phyloP scores from a whole-genome alignment of 108 stramenopile genomes.

The Epipyxis sp. region DNA sequence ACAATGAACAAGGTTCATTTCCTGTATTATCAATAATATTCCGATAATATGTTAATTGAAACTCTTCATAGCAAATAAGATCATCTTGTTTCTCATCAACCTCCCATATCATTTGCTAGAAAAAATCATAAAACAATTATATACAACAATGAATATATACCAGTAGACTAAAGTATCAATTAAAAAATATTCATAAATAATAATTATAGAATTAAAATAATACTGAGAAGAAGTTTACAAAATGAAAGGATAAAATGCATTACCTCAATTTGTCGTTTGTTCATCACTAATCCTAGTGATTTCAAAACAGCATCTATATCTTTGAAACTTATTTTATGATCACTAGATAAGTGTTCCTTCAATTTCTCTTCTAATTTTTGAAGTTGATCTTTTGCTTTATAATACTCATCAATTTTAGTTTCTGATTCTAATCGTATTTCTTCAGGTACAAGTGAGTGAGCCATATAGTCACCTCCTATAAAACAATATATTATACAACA shows the following conservation, averaged over 20 bases:
- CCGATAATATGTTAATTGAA: constrained; percentile 30
- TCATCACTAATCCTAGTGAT: background rate
- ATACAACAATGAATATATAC: too few relatives aligned
- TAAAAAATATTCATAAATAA: too few relatives aligned
- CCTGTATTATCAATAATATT: constrained; percentile 9
- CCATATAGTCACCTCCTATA: background rate
- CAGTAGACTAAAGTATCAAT: too few relatives aligned
- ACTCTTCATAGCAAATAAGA: constrained; percentile 8
- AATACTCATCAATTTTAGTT: background rate
- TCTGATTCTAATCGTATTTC: background rate
- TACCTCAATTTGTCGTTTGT: background rate
- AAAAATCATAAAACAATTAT: constrained; percentile 12
- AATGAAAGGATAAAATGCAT: too few relatives aligned
- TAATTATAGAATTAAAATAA: too few relatives aligned
- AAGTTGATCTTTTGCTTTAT: constrained; percentile 1
- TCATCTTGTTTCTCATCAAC: constrained; percentile 22
- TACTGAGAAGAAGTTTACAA: too few relatives aligned
- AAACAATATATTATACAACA: background rate
- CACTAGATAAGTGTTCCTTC: background rate
- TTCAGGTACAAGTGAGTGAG: too few relatives aligned
- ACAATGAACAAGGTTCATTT: constrained; percentile 20
- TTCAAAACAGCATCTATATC: constrained; percentile 18
- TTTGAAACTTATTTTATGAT: constrained; percentile 11
- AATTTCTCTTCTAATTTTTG: constrained; percentile 25
- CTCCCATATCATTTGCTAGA: constrained; percentile 20